Base-by-base conservation (phyloP, 306 rosid genomes). In the barrel medic (Medicago truncatula) region DNA sequence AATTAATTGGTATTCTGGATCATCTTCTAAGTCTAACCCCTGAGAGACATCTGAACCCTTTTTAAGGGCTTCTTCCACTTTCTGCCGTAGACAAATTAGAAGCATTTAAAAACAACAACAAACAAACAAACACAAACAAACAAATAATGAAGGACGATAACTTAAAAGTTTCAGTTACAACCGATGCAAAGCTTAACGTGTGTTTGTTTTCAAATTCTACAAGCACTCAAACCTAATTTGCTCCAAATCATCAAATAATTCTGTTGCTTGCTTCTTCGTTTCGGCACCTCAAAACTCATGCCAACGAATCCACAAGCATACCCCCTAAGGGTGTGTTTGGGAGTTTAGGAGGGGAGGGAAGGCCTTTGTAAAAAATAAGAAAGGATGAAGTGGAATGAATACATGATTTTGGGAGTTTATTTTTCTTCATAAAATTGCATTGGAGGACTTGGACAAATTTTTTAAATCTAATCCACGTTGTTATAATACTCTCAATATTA, bases 1-100 rank as follows among this genome's bases (percentile, higher is more conserved):
- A 78, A 95, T 92, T 75, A 95, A 82, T 84, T 89, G 97, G 85
- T 92, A 92, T 81, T 95, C 97, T 4, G 97, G 99, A 84, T 95
- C 97, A 78, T 95, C 99, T 80, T 90, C 97, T 87, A 95, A 71
- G 53, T 84, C 91, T 58, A 88, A 79, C 43, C 88, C 92, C 9
- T 86, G 92, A 82, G 93, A 83, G 54, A 73, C 82, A 75, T 87
- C 90, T 7, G 93, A 87, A 78, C 77, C 89, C 76, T 80, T 92
- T 72, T 84, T 81, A 71, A 95, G 88, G 2, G 97, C 99, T 67
- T 83, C 91, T 82, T 90, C 96, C 83, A 92, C 99, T 89, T 92
- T 95, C 99, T 92, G 93, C 81, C 70, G 78, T 53, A 64, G 61
- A 74, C 43, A 57, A 56, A 80, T 12, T 2, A 74, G 8, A 59